Percentiles rank a stretch among this genome's conserved stretches.
Evolutionary conservation across 306 rosid species (phyloP).

Genomic region (Quercus agrifolia): DNA sequence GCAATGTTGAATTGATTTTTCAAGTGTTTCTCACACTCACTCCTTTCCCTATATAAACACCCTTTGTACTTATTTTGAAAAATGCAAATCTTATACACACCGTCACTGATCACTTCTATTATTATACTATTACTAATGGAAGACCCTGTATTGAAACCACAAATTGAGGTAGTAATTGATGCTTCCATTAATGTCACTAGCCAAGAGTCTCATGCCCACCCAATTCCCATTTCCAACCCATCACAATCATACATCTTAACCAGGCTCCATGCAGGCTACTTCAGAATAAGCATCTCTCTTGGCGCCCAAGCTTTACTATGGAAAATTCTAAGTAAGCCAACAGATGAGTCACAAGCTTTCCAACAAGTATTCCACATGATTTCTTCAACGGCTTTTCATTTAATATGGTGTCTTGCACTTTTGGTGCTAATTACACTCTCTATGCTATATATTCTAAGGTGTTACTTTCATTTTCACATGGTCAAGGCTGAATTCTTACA

Average conservation of each 20-base stretch:
- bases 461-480: slow-evolving; percentile 31
- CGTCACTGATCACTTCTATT: background rate
- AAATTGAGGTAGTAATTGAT: slow-evolving; percentile 9
- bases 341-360: slow-evolving; percentile 20
- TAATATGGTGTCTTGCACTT: slow-evolving; percentile 43
- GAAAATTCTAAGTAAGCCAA: slow-evolving; percentile 42
- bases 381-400: slow-evolving; percentile 28
- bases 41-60: background rate
- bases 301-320: slow-evolving; percentile 53
- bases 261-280: slow-evolving; percentile 42
- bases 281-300: slow-evolving; percentile 42
- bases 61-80: background rate
- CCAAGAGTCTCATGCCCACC: background rate
- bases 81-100: background rate
- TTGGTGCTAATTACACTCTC: slow-evolving; percentile 26
- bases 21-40: background rate
- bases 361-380: slow-evolving; percentile 25
- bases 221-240: background rate
- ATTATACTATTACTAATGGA: background rate
- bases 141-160: background rate
- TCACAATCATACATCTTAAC: slow-evolving; percentile 21
- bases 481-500: slow-evolving; percentile 47
- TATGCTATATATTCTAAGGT: slow-evolving; percentile 35
- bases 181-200: background rate
- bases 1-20: background rate